These are phyloP conservation scores for Henckelia pumila DNA, from an alignment of 257 asterid genomes.

Conservation along the genomic window DNA sequence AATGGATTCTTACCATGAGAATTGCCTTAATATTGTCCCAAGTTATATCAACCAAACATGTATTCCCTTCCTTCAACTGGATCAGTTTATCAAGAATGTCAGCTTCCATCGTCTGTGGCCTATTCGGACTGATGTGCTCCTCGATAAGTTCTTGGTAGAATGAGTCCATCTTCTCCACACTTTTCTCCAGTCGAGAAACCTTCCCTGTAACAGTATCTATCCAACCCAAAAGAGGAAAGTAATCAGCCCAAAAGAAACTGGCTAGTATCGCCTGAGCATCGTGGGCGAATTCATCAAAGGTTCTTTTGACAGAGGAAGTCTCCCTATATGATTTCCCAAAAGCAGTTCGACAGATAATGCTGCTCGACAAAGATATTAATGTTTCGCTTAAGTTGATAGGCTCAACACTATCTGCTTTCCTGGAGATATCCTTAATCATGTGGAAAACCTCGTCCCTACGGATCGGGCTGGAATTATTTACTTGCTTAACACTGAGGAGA, in stretches of 20 bases:
- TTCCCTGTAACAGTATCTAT: slow-evolving; percentile 21
- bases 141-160: slow-evolving; percentile 25
- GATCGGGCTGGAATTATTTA: not conserved
- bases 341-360: slow-evolving; percentile 12
- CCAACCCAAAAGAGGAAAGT: slow-evolving; percentile 23
- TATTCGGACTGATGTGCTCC: slow-evolving; percentile 17
- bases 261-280: not conserved
- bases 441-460: slow-evolving; percentile 6
- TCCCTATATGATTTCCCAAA: slow-evolving; percentile 19
- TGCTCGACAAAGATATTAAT: not conserved
- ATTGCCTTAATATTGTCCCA: slow-evolving; percentile 26
- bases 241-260: slow-evolving; percentile 7
- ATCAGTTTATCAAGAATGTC: slow-evolving; percentile 26
- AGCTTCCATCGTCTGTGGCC: slow-evolving; percentile 12
- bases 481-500: slow-evolving; percentile 5
- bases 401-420: not conserved
- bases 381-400: slow-evolving; percentile 2
- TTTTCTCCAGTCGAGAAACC: slow-evolving; percentile 10
- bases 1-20: slow-evolving; percentile 17
- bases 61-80: not conserved
- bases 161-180: slow-evolving; percentile 8
- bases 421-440: not conserved
- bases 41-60: not conserved
- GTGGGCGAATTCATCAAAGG: not conserved
- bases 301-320: not conserved